Evolutionary conservation across 805 yeast species (phyloP), one percentile per base, ranked within the genome.

Genomic region (Cyberlindnera amylophila): DNA sequence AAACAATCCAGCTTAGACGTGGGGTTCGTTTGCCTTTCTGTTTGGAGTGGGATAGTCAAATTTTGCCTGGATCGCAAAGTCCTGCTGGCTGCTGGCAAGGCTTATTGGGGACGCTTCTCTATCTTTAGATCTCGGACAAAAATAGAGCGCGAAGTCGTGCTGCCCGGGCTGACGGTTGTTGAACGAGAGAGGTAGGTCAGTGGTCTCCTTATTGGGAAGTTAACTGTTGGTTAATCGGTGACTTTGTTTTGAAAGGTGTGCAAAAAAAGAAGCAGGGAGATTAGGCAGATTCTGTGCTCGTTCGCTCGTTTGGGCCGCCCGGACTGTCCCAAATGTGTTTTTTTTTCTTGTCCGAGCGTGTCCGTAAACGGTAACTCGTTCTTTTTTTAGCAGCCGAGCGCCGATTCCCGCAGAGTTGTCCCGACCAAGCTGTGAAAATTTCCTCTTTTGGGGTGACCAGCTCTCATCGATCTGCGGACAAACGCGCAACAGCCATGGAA

Each of bases 111-210:
- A n/a, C n/a, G 17, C n/a, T 7, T 26, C 39, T 41, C 39, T 41
- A 36, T 36, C 36, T 36, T 36, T 36, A 32, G 40, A 41, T 36
- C 44, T 32, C 34, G 39, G 32, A 23, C 39, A 41, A 36, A 41
- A 40, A 40, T 18, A 17, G 33, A 16, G 15, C 34, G 39, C 33
- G 39, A 36, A 28, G 39, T 23, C 7, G 31, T 17, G 11, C 16
- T 7, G 28, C 19, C n/a, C n/a, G n/a, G n/a, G n/a, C n/a, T n/a
- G n/a, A n/a, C n/a, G n/a, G n/a, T n/a, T n/a, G n/a, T n/a, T n/a
- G n/a, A n/a, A n/a, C n/a, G n/a, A n/a, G n/a, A n/a, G n/a, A n/a
- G n/a, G n/a, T n/a, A n/a, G n/a, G n/a, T n/a, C n/a, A n/a, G n/a
- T n/a, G n/a, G n/a, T n/a, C n/a, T n/a, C n/a, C n/a, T n/a, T n/a